A percentile compares a stretch with the other conserved stretches of the same genome.
Evolutionary conservation across 1,284 basidiomycete genomes (phyloP).

Genomic region (Puccinia novopanici): DNA sequence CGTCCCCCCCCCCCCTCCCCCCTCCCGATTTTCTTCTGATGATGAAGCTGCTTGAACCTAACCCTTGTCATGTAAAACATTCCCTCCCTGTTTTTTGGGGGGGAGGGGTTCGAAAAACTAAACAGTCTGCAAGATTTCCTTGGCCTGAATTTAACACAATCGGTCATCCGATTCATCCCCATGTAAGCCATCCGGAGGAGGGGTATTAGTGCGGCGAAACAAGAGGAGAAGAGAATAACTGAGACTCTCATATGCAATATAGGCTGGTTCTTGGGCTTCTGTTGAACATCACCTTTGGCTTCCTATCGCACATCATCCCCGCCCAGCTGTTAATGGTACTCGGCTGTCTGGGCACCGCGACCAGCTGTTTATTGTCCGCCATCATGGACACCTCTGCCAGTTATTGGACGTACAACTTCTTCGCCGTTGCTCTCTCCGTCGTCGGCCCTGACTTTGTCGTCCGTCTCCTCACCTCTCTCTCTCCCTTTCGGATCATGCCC

Average conservation of each 20-base stretch:
- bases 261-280: constrained; percentile 37
- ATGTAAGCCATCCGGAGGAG: constrained; percentile 18
- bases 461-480: not conserved
- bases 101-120: not conserved
- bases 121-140: constrained; percentile 44
- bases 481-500: not conserved
- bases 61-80: too few relatives aligned
- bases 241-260: not conserved
- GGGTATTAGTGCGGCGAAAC: not conserved
- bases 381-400: constrained; percentile 39
- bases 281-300: constrained; percentile 35
- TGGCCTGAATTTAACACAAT: constrained; percentile 17
- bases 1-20: not conserved
- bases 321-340: constrained; percentile 37
- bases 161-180: constrained; percentile 39
- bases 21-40: not conserved
- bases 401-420: constrained; percentile 48
- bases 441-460: constrained; percentile 49
- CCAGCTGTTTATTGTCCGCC: constrained; percentile 23
- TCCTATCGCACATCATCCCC: constrained; percentile 24
- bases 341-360: constrained; percentile 27
- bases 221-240: not conserved
- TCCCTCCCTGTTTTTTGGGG: not conserved
- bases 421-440: constrained; percentile 30
- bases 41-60: too few relatives aligned